phyloP scores from a whole-genome alignment of 2,329 filamentous ascomycete species.

The Pseudocercospora cruenta region DNA sequence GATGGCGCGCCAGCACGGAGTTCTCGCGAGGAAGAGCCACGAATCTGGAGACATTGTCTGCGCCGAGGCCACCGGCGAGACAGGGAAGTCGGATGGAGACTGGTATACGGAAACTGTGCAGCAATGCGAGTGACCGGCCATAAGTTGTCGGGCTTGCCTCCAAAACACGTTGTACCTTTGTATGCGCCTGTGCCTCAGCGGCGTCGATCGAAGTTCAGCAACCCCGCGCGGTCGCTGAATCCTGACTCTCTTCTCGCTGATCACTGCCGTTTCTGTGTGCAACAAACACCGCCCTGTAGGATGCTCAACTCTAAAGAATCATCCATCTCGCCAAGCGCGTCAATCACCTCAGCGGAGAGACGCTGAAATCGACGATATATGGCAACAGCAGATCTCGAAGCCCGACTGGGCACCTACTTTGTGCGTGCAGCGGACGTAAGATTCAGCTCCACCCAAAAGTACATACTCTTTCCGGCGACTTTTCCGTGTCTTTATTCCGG shows the following conservation, averaged over 20 bases:
- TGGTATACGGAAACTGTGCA: not conserved
- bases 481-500: constrained; percentile 2
- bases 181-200: not conserved
- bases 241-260: not conserved
- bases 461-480: not conserved
- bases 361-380: not conserved
- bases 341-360: not conserved
- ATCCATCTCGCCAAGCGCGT: not conserved
- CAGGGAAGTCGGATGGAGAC: not conserved
- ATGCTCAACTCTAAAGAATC: not conserved
- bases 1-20: not conserved
- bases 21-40: constrained; percentile 1
- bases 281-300: not conserved
- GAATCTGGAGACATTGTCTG: not conserved
- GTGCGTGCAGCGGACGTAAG: too few relatives aligned
- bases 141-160: too few relatives aligned
- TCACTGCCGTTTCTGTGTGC: not conserved
- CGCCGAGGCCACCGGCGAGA: constrained; percentile 5
- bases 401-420: not conserved
- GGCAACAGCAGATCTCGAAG: not conserved
- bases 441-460: not conserved
- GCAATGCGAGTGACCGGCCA: not conserved
- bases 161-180: not conserved
- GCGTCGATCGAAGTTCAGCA: not conserved
- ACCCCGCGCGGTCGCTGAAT: not conserved